These are phyloP conservation scores for Teratosphaeria epicoccoides DNA, from an alignment of 2,329 filamentous ascomycete species.

Conservation along the genomic window DNA sequence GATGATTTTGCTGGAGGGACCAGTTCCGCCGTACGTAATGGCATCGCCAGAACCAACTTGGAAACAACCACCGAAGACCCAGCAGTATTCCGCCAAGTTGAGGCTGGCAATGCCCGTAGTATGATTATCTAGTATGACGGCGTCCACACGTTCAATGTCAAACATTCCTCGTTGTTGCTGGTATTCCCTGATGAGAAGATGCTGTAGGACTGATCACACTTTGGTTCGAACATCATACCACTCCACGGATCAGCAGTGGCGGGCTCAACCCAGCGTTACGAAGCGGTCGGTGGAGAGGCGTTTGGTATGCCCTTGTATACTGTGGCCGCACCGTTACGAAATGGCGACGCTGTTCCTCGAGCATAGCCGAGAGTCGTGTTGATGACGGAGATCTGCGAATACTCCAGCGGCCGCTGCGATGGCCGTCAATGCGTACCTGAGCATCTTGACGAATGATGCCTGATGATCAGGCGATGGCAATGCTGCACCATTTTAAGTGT, in stretches of 20 bases:
- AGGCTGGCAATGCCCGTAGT: constrained; percentile 16
- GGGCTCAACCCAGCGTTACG: background rate
- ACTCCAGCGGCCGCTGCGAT: background rate
- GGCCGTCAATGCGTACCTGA: background rate
- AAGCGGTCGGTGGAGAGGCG: background rate
- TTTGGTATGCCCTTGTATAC: background rate
- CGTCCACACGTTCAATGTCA: constrained; percentile 33
- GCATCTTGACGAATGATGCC: background rate
- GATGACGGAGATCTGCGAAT: background rate
- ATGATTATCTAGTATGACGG: constrained; percentile 21
- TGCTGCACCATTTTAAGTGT: too few species aligned
- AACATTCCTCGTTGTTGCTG: constrained; percentile 21
- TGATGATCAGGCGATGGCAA: background rate
- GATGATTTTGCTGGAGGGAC: constrained; percentile 24
- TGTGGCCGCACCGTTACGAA: background rate
- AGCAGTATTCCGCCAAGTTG: constrained; percentile 37
- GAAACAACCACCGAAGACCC: constrained; percentile 37
- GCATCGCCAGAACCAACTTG: constrained; percentile 34
- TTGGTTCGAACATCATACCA: background rate
- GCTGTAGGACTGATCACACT: background rate
- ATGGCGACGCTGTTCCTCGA: background rate
- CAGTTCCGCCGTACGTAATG: constrained; percentile 37
- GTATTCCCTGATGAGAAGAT: background rate
- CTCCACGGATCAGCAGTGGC: background rate
- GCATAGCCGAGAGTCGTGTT: background rate